Base-by-base conservation (phyloP, 306 rosid genomes). In the Fragaria nilgerrensis region DNA sequence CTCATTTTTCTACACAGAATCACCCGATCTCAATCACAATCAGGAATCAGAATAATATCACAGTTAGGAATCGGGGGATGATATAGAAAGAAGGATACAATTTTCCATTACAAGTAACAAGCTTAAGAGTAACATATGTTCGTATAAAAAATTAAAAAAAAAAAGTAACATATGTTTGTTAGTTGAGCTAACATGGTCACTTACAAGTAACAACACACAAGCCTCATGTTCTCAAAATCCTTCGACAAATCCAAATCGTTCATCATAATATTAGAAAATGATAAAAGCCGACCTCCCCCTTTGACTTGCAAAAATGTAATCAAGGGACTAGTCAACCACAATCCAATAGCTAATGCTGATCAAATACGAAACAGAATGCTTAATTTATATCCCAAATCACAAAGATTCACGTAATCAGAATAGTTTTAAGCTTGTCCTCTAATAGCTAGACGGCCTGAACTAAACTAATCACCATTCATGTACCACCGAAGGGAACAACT, bases 281-380 rank as follows among this genome's bases (percentile, higher is more conserved):
- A 49, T 22, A 20, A 29, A 52, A 77, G 81, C 75, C 62, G 23
- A 45, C 81, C 76, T 66, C 6, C 66, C 9, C 12, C 19, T 10
- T 80, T 74, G 79, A 56, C 79, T 45, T n/a, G 23, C 73, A 41
- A 29, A 72, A 64, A 7, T 7, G 63, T 19, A 12, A 19, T 64
- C 53, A 34, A 41, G 11, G 25, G 70, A 73, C 45, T 19, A 79
- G 73, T 63, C 72, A 79, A 63, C 72, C 43, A 15, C 44, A 48
- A 32, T 23, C 52, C 39, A 77, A 78, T 23, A 19, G 23, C n/a
- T 45, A 13, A 76, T 50, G 74, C 74, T 67, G 20, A 53, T 52
- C 36, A 52, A 67, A 23, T 65, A 37, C 12, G 59, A 75, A 17
- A 3, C 5, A 59, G 12, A 25, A 16, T 17, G 9, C 41, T 8